These are phyloP conservation scores for Aspergillus latus DNA, from an alignment of 2,329 filamentous ascomycete species.

Conservation along the genomic window DNA sequence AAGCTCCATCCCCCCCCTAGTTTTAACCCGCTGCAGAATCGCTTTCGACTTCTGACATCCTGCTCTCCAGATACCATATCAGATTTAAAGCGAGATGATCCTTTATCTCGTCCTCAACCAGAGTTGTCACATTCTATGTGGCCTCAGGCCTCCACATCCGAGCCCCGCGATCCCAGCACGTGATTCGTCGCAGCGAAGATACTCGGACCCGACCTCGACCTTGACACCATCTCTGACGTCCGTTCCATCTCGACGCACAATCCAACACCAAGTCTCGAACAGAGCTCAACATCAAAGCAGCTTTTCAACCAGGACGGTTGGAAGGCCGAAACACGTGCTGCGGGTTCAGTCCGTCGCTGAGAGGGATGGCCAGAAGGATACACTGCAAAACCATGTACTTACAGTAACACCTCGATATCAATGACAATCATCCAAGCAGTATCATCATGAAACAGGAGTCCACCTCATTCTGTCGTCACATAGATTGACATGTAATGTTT, in stretches of 20 bases:
- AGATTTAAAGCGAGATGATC: not conserved
- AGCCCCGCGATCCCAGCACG: conserved; percentile 20
- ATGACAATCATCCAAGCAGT: not conserved
- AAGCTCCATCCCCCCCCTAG: not conserved
- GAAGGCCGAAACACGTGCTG: not conserved
- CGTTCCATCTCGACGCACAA: not conserved
- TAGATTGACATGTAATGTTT: no score
- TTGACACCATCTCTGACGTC: not conserved
- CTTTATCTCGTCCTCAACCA: conserved; percentile 16
- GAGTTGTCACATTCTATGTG: conserved; percentile 12
- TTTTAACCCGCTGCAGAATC: not conserved
- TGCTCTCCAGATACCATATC: not conserved
- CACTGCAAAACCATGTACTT: not conserved
- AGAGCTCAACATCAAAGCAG: not conserved
- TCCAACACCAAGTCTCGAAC: not conserved
- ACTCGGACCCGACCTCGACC: conserved; percentile 1
- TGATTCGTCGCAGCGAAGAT: conserved; percentile 7
- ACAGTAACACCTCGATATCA: not conserved
- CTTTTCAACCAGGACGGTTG: not conserved
- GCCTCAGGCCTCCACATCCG: conserved; percentile 13
- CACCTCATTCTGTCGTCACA: no score
- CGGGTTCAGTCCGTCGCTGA: not conserved
- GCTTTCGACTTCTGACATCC: not conserved
- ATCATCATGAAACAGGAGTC: not conserved
- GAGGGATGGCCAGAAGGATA: not conserved